phyloP scores from a whole-genome alignment of 2,329 filamentous ascomycete genomes.

The Fusarium begoniae region DNA sequence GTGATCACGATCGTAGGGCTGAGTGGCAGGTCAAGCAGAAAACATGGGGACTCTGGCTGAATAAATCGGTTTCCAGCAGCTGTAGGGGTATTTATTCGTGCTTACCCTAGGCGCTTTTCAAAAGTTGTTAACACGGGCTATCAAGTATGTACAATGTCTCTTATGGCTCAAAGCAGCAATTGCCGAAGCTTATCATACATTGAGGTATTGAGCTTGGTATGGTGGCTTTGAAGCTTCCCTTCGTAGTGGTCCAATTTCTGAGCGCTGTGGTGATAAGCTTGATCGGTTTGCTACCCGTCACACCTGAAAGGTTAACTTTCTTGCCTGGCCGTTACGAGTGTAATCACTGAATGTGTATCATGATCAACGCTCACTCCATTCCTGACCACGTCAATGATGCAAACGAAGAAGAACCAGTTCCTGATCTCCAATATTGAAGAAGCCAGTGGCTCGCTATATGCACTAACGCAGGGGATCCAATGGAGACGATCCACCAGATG shows the following conservation, averaged over 20 bases:
- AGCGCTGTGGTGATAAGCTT: background rate
- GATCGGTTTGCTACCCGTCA: background rate
- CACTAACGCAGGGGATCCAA: conserved; percentile 22
- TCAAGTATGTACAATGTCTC: background rate
- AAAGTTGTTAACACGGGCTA: background rate
- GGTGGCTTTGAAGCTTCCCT: background rate
- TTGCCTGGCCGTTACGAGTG: background rate
- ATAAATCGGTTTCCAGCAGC: background rate
- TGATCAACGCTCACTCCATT: background rate
- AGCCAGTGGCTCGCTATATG: conserved; percentile 1
- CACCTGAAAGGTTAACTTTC: background rate
- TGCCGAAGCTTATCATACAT: background rate
- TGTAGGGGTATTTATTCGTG: background rate
- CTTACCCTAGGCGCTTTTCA: background rate
- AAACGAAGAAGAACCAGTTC: background rate
- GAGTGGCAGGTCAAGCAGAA: background rate
- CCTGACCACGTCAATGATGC: background rate
- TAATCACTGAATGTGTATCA: background rate
- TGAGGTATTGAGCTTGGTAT: background rate
- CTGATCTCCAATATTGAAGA: conserved; percentile 9
- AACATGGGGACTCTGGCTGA: background rate
- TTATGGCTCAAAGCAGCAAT: background rate
- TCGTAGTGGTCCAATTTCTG: background rate
- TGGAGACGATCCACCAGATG: conserved; percentile 14
- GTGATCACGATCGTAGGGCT: background rate